Base-by-base conservation (phyloP, 768 basidiomycete genomes). In the Russula abietina region DNA sequence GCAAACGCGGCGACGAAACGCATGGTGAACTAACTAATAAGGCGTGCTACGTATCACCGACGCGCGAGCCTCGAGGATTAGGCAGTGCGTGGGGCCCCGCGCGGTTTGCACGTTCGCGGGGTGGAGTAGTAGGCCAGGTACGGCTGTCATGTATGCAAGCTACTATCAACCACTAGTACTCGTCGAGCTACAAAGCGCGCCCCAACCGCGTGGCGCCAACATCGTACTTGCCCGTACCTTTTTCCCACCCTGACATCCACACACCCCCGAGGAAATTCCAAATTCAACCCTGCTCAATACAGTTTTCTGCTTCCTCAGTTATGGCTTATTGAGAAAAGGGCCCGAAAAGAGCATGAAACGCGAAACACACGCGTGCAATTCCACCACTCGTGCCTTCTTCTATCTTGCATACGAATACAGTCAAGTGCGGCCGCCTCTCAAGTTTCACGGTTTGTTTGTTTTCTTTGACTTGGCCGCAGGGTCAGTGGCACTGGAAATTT, bases 21-120 rank as follows among this genome's bases (percentile, higher is more conserved):
- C 36, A 60, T 59, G 48, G 48, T 19, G 48, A 46, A 53, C 51
- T 53, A 8, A 46, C 59, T 14, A n/a, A 53, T 53, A 53, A n/a
- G 61, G 61, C 26, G 22, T 58, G 57, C 19, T n/a, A 58, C 56
- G 41, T 46, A 57, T 62, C 61, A 33, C 16, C 51, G 26, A 45
- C 52, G 51, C 24, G 48, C 41, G 56, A 64, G 63, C 58, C 63
- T 64, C 54, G 59, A 64, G 58, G 63, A 60, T 55, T 59, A 56
- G 54, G 41, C 16, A 55, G 41, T 30, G 54, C 30, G 58, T 54
- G 63, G 63, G 58, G 54, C 63, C 62, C 58, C 63, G 62, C 60
- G 49, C 49, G 49, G 17, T 51, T 49, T 19, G 14, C 62, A 59
- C 59, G 58, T 51, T 59, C 58, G 53, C 62, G 39, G 58, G 54